A percentile compares a stretch with the other conserved stretches of the same genome.
These are phyloP conservation scores for Fusarium sterilihyphosum DNA, from an alignment of 2,329 filamentous ascomycete species.

Conservation along the genomic window DNA sequence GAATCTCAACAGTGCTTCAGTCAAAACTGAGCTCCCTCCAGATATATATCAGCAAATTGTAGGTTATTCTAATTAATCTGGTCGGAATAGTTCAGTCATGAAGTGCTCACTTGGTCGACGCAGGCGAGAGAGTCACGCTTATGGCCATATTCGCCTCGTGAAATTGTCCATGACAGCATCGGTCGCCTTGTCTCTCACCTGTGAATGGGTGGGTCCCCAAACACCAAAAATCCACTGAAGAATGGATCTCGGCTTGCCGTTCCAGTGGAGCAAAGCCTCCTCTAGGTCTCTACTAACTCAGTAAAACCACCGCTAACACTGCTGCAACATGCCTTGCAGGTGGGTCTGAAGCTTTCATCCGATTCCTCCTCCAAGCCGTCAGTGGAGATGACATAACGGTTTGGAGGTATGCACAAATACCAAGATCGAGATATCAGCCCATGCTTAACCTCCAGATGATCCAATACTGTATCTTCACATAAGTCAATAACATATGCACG, in stretches of 20 bases:
- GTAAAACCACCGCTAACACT: background rate
- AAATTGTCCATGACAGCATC: conserved; percentile 37
- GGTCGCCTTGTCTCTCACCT: conserved; percentile 21
- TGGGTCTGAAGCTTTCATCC: conserved; percentile 9
- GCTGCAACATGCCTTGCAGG: conserved; percentile 20
- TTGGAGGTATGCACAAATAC: background rate
- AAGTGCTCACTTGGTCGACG: conserved; percentile 25
- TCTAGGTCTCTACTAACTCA: background rate
- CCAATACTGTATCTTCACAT: background rate
- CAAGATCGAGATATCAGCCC: conserved; percentile 28
- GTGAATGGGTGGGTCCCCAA: conserved; percentile 19
- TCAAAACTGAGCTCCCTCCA: too few relatives aligned
- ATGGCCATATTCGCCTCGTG: conserved; percentile 9
- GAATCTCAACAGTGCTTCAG: background rate
- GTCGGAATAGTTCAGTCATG: background rate
- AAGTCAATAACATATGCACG: background rate
- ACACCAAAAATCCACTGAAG: background rate
- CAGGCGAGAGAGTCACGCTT: conserved; percentile 31
- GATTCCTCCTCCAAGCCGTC: background rate
- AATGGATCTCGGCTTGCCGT: conserved; percentile 25
- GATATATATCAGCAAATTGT: background rate
- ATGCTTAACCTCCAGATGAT: conserved; percentile 29
- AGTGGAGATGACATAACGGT: conserved; percentile 2
- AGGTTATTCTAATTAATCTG: background rate
- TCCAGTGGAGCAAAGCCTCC: conserved; percentile 15